Percentiles rank a stretch among this genome's conserved stretches.
These are phyloP conservation scores for Babesia gibsoni DNA, from an alignment of 169 alveolate genomes.

Conservation along the genomic window DNA sequence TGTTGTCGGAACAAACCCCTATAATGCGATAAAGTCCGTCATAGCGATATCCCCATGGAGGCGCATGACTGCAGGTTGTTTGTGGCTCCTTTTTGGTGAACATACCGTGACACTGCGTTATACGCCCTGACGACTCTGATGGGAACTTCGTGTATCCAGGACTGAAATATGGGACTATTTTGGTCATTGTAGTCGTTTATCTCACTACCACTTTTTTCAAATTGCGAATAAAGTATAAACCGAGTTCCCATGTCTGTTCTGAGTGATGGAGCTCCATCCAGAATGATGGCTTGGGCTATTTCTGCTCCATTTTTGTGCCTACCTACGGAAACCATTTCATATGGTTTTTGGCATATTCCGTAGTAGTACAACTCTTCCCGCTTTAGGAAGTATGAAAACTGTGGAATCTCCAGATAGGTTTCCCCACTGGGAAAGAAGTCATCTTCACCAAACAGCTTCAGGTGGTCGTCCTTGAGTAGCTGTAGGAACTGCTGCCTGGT, in stretches of 20 bases:
- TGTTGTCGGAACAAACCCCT: conserved; percentile 40
- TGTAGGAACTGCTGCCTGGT: conserved; percentile 22
- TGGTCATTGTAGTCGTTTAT: conserved; percentile 2
- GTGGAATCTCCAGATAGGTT: conserved; percentile 39
- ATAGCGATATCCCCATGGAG: conserved; percentile 54
- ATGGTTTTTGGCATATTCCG: conserved; percentile 33
- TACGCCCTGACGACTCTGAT: conserved; percentile 47
- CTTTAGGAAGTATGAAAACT: conserved; percentile 31
- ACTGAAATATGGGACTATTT: conserved; percentile 25
- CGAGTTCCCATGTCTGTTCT: conserved; percentile 41
- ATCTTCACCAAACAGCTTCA: conserved; percentile 8
- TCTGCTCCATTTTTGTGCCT: neutral
- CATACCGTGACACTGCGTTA: conserved; percentile 32
- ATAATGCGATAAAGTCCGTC: conserved; percentile 63
- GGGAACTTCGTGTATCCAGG: conserved; percentile 57
- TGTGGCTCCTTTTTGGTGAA: neutral
- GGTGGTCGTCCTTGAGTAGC: conserved; percentile 11
- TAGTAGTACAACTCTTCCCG: conserved; percentile 45
- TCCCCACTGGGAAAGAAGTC: conserved; percentile 44
- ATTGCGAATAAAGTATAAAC: conserved; percentile 20
- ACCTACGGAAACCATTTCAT: conserved; percentile 37
- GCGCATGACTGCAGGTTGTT: conserved; percentile 27
- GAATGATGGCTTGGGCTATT: conserved; percentile 36
- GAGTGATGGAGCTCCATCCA: conserved; percentile 30
- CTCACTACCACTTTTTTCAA: conserved; percentile 8